Base-by-base conservation (phyloP, 768 basidiomycete genomes). In the Pulveroboletus sp. region DNA sequence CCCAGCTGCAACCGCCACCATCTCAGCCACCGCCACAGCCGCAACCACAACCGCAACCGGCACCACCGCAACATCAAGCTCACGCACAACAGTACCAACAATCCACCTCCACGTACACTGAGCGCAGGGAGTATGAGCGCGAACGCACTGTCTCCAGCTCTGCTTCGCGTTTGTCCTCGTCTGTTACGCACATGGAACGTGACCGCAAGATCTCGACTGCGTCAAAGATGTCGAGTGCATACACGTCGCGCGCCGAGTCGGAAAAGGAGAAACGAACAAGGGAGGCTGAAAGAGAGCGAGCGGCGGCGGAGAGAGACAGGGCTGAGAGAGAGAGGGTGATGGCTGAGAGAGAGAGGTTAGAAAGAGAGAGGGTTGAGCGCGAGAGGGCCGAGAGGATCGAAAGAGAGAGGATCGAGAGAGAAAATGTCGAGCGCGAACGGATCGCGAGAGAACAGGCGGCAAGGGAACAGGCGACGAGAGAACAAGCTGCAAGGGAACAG, bases 141-240 rank as follows among this genome's bases (percentile, higher is more conserved):
- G 62, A 67, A 33, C 64, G 45, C 7, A 52, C 53, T 13, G n/a
- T 56, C 10, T 58, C 67, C 2, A 68, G 44, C 14, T 59, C 66
- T 19, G 43, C 59, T 5, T 67, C 65, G 16, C 61, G 56, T 32
- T 21, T 49, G 38, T 60, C 65, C 9, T 58, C 66, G 29, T 56
- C 55, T 13, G 38, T 42, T 20, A 47, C 50, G 8, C 56, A 57
- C 10, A 39, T 49, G 20, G 66, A 67, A 23, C 65, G 55, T 16
- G 67, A 69, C 33, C 53, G 62, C 14, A 69, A 55, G 40, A 24
- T 23, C 1, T 58, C 67, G 11, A 17, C 50, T n/a, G 41, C 65
- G 2, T 67, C 67, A 23, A 66, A 51, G 21, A 24, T 57, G 56
- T 72, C 49, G 77, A 71, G 45, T 65, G 81, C 56, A 41, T 51